Percentiles rank a stretch among this genome's conserved stretches.
phyloP scores from a whole-genome alignment of 2,329 filamentous ascomycete species.

The Penicillium sp. region DNA sequence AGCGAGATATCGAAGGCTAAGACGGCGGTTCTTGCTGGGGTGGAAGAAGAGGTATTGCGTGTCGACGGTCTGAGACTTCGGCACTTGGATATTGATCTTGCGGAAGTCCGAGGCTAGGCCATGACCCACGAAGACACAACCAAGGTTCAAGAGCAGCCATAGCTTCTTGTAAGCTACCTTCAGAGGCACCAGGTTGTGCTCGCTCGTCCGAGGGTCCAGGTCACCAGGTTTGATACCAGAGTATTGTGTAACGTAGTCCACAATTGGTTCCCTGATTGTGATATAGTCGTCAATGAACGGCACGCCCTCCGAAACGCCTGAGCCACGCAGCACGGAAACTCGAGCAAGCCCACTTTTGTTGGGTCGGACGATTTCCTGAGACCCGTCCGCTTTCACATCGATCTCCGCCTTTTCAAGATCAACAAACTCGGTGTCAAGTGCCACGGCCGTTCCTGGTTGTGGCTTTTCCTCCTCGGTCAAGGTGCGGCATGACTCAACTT shows the following conservation, averaged over 20 bases:
- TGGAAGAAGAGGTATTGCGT: conserved; percentile 91
- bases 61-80: conserved; percentile 85
- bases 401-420: conserved; percentile 90
- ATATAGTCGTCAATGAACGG: conserved; percentile 99
- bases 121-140: conserved; percentile 90
- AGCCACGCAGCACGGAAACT: conserved; percentile 82
- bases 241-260: conserved; percentile 92
- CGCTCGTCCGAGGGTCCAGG: conserved; percentile 72
- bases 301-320: conserved; percentile 70
- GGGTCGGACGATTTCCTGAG: conserved; percentile 85
- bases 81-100: conserved; percentile 96
- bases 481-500: conserved; percentile 40
- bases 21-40: conserved; percentile 73
- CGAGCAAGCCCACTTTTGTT: conserved; percentile 89
- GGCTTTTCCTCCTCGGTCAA: conserved; percentile 61
- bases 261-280: conserved; percentile 80
- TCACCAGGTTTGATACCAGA: conserved; percentile 87
- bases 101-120: conserved; percentile 94
- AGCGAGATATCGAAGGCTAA: conserved; percentile 86
- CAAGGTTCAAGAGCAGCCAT: conserved; percentile 92
- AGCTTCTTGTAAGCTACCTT: conserved; percentile 97
- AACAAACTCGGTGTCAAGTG: conserved; percentile 95
- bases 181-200: conserved; percentile 78
- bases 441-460: conserved; percentile 70
- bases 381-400: conserved; percentile 91